These are phyloP conservation scores for Helianthus tuberosus DNA, from an alignment of 129 eudicot species.

Conservation along the genomic window DNA sequence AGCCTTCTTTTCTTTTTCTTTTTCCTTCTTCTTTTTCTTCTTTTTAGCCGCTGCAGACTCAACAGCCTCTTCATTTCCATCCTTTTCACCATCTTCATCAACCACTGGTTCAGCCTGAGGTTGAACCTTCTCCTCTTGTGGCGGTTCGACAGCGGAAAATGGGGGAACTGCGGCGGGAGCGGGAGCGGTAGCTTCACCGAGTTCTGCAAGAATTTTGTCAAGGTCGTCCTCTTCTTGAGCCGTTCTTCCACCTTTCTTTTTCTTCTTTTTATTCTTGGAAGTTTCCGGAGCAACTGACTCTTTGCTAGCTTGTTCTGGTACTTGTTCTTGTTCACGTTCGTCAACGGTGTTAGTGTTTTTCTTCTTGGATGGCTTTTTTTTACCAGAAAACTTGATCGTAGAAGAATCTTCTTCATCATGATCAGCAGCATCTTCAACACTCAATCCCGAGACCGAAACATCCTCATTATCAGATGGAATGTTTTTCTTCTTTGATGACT, in stretches of 20 bases:
- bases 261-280: slow-evolving; percentile 89
- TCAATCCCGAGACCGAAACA: slow-evolving; percentile 52
- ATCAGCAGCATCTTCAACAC: slow-evolving; percentile 44
- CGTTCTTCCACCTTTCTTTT: slow-evolving; percentile 79
- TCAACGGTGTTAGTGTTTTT: slow-evolving; percentile 42
- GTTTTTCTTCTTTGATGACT: slow-evolving; percentile 52
- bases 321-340: slow-evolving; percentile 49
- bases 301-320: slow-evolving; percentile 38
- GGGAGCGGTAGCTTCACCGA: slow-evolving; percentile 47
- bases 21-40: slow-evolving; percentile 94
- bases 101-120: slow-evolving; percentile 45
- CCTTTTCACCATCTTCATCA: slow-evolving; percentile 61
- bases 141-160: slow-evolving; percentile 30
- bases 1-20: slow-evolving; percentile 87
- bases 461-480: slow-evolving; percentile 44
- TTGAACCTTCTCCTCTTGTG: slow-evolving; percentile 50
- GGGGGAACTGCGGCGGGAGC: slow-evolving; percentile 40
- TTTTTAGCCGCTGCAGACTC: slow-evolving; percentile 80
- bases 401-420: slow-evolving; percentile 60
- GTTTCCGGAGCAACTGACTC: slow-evolving; percentile 48
- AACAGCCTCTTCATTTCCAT: slow-evolving; percentile 56
- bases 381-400: slow-evolving; percentile 65
- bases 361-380: slow-evolving; percentile 90
- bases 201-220: slow-evolving; percentile 81
- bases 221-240: slow-evolving; percentile 90